A percentile compares a stretch with the other conserved stretches of the same genome.
Conservation (phyloP, 805 yeast genomes). For the Suhomyces sp. region DNA sequence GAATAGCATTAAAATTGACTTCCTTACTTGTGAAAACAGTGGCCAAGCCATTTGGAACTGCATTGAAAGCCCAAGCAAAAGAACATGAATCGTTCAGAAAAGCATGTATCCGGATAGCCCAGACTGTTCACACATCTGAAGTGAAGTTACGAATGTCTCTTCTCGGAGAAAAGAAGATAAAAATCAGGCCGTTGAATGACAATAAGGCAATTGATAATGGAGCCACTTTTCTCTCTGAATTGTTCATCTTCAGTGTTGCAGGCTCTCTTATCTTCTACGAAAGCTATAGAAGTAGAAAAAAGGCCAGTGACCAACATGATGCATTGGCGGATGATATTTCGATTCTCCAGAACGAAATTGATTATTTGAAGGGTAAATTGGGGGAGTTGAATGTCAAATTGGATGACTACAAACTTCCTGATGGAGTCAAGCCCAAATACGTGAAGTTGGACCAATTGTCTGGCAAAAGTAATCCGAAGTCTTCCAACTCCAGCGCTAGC, state of each 20-base stretch:
- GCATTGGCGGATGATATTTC: conserved; percentile 70
- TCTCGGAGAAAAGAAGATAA: conserved; percentile 51
- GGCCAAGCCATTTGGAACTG: conserved; percentile 75
- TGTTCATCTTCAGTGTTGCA: conserved; percentile 77
- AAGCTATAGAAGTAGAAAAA: conserved; percentile 62
- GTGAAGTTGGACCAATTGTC: conserved; percentile 45
- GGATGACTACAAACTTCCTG: conserved; percentile 52
- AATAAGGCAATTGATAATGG: conserved; percentile 80
- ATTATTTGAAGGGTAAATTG: conserved; percentile 50
- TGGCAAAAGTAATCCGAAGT: neutral
- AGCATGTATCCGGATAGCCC: conserved; percentile 70
- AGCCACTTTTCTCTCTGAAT: conserved; percentile 74
- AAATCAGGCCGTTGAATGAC: conserved; percentile 77
- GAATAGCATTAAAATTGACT: conserved; percentile 71
- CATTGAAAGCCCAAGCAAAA: conserved; percentile 71
- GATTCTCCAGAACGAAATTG: conserved; percentile 69
- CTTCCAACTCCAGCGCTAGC: conserved; percentile 1
- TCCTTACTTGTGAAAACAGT: conserved; percentile 70
- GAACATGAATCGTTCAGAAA: conserved; percentile 64
- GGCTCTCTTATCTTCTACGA: conserved; percentile 75
- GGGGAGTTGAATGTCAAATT: conserved; percentile 38
- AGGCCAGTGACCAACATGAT: conserved; percentile 61
- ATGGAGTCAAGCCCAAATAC: conserved; percentile 45
- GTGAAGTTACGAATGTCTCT: conserved; percentile 58
- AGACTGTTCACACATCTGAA: conserved; percentile 66